Percentiles rank a stretch among this genome's conserved stretches.
phyloP scores from a whole-genome alignment of 2,329 filamentous ascomycete species.

The Venturia effusa region DNA sequence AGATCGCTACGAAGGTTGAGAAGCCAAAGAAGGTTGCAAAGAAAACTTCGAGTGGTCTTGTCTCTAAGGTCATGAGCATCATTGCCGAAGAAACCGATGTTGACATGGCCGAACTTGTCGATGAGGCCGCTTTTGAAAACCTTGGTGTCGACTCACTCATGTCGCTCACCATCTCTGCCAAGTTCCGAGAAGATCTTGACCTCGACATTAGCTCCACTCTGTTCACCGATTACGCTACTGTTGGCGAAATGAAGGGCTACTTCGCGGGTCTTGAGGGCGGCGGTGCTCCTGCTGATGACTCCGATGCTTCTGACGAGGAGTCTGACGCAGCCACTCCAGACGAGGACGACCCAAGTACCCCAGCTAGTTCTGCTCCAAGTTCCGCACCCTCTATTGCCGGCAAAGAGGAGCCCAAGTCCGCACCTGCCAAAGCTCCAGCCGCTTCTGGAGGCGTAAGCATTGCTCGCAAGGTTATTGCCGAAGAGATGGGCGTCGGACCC shows the following conservation, averaged over 20 bases:
- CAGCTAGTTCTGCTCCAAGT: slow-evolving; percentile 38
- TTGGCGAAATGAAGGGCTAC: slow-evolving; percentile 49
- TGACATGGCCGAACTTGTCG: slow-evolving; percentile 46
- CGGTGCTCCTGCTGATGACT: slow-evolving; percentile 29
- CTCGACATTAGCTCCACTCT: slow-evolving; percentile 48
- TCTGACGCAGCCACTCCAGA: slow-evolving; percentile 31
- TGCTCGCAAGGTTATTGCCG: slow-evolving; percentile 38
- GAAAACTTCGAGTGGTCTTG: slow-evolving; percentile 37
- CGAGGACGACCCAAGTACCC: slow-evolving; percentile 32
- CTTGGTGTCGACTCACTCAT: slow-evolving; percentile 52
- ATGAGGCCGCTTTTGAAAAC: slow-evolving; percentile 50
- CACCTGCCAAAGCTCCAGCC: background rate
- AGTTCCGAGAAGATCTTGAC: slow-evolving; percentile 50
- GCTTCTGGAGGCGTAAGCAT: slow-evolving; percentile 31
- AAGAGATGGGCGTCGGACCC: slow-evolving; percentile 56
- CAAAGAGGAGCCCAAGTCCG: slow-evolving; percentile 11
- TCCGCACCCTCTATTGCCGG: slow-evolving; percentile 28
- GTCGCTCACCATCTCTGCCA: slow-evolving; percentile 49
- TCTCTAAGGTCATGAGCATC: slow-evolving; percentile 49
- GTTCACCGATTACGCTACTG: slow-evolving; percentile 49
- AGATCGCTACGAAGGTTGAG: slow-evolving; percentile 40
- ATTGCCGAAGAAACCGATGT: slow-evolving; percentile 57
- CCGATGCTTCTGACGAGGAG: slow-evolving; percentile 28
- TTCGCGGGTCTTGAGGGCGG: slow-evolving; percentile 38
- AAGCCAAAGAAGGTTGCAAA: slow-evolving; percentile 34